Percentiles rank a stretch among this genome's conserved stretches.
Evolutionary conservation across 768 basidiomycete species (phyloP).

Genomic region (Cantharellus cinnabarinus): DNA sequence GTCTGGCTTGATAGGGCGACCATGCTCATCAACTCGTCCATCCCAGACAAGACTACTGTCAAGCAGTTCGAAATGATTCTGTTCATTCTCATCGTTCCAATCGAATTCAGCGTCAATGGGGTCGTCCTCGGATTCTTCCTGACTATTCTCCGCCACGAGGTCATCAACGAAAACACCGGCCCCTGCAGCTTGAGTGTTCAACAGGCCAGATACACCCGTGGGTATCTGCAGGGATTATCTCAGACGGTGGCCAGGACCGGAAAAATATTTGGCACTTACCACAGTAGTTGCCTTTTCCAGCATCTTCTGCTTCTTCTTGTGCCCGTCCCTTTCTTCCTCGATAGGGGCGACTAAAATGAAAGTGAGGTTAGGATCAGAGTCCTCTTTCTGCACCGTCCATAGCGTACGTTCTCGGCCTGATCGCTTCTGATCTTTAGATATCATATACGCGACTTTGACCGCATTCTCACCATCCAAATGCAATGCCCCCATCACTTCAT

Average conservation of each 20-base stretch:
- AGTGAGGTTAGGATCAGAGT: not conserved
- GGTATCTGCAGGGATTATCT: not conserved
- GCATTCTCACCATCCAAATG: constrained; percentile 77
- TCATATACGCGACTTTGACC: constrained; percentile 90
- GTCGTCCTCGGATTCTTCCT: constrained; percentile 4
- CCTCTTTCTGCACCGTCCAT: not conserved
- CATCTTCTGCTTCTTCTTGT: not conserved
- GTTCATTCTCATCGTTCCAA: constrained; percentile 15
- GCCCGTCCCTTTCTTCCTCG: not conserved
- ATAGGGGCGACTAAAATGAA: not conserved
- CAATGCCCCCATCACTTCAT: constrained; percentile 76
- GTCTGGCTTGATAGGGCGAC: not conserved
- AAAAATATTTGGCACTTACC: not conserved
- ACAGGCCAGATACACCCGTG: not conserved
- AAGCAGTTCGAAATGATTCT: constrained; percentile 19
- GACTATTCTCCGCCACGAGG: not conserved
- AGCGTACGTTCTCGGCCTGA: constrained; percentile 67
- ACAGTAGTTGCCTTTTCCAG: not conserved
- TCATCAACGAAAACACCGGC: not conserved
- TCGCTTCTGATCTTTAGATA: constrained; percentile 66
- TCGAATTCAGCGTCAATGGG: not conserved
- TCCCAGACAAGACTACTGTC: constrained; percentile 5
- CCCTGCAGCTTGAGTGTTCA: not conserved
- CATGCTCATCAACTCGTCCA: not conserved
- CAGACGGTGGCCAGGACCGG: not conserved